Evolutionary conservation across 2,329 filamentous ascomycete species (phyloP).

Genomic region (Sporothrix protearum): DNA sequence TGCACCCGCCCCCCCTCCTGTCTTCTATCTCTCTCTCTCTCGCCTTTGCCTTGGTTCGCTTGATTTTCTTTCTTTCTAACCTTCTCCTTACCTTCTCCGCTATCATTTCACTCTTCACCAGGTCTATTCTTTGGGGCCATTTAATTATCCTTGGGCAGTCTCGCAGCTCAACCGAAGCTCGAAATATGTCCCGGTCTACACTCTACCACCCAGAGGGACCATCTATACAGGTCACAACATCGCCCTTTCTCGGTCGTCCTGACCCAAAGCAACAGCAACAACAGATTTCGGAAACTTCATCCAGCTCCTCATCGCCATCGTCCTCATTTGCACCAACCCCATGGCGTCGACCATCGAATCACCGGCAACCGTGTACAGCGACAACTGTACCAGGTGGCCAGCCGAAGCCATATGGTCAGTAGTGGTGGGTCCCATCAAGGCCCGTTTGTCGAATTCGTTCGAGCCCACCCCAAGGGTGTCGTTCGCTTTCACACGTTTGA

Average conservation of each 20-base stretch:
- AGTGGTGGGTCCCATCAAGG: background rate
- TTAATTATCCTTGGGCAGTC: background rate
- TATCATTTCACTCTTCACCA: constrained; percentile 26
- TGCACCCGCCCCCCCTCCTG: background rate
- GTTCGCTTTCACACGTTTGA: constrained; percentile 75
- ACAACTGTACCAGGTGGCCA: background rate
- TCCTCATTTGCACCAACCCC: constrained; percentile 2
- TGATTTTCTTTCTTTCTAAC: background rate
- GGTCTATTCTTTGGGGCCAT: background rate
- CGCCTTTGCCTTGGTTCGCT: background rate
- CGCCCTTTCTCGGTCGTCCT: background rate
- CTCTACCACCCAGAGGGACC: constrained; percentile 17
- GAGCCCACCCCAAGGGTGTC: constrained; percentile 51
- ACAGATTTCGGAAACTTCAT: background rate
- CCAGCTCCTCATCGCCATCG: background rate
- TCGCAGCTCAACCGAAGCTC: constrained; percentile 3
- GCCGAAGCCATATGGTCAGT: background rate
- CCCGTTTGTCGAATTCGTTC: constrained; percentile 24
- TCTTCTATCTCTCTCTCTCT: background rate
- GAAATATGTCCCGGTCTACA: constrained; percentile 20
- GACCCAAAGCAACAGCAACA: background rate
- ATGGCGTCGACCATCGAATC: constrained; percentile 10
- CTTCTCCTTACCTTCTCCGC: background rate
- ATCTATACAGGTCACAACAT: constrained; percentile 12
- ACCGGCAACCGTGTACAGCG: constrained; percentile 25